Evolutionary conservation across 1,284 basidiomycete species (phyloP).

Genomic region (Cryptococcus sp.): DNA sequence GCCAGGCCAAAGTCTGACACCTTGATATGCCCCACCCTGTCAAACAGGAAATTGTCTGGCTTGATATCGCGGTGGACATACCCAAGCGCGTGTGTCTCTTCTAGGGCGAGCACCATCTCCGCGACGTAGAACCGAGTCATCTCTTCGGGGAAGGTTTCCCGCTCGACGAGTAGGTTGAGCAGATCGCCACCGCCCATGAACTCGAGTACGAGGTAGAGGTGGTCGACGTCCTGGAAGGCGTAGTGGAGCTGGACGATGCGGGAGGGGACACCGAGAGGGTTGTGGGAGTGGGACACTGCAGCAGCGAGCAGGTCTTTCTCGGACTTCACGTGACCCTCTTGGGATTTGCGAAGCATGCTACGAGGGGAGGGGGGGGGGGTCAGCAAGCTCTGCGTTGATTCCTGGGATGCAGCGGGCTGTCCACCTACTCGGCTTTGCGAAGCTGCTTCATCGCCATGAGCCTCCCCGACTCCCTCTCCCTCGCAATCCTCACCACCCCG

Average conservation of each 20-base stretch:
- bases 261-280: constrained; percentile 57
- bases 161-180: constrained; percentile 88
- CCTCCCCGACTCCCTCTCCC: constrained; percentile 70
- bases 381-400: too few species aligned
- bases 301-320: constrained; percentile 48
- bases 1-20: constrained; percentile 94
- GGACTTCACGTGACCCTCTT: constrained; percentile 66
- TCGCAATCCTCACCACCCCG: constrained; percentile 90
- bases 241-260: constrained; percentile 95
- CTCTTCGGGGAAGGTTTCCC: constrained; percentile 87
- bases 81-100: constrained; percentile 87
- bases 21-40: constrained; percentile 86
- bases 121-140: constrained; percentile 94
- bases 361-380: neutral
- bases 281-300: constrained; percentile 51
- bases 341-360: constrained; percentile 90
- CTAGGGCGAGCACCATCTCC: constrained; percentile 96
- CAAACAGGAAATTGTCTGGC: constrained; percentile 93
- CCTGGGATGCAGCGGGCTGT: too few species aligned
- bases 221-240: constrained; percentile 72
- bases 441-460: constrained; percentile 97
- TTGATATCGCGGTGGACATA: constrained; percentile 98
- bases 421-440: constrained; percentile 73
- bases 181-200: constrained; percentile 96
- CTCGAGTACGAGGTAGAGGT: constrained; percentile 89